phyloP scores from a whole-genome alignment of 1,284 basidiomycete genomes.

The Lentinula novae-zelandiae region DNA sequence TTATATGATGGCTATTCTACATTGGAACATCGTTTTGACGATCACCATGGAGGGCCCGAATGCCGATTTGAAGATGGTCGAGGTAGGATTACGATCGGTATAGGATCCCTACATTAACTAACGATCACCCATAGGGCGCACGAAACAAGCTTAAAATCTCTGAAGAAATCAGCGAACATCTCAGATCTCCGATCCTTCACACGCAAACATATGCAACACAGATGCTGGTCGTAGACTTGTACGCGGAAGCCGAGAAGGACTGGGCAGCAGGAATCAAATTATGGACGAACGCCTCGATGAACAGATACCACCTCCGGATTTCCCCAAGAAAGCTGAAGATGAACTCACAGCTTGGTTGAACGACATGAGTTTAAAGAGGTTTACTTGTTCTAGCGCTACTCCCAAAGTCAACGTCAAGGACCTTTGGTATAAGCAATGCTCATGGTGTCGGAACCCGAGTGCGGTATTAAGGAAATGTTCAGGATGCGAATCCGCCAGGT shows the following conservation, averaged over 20 bases:
- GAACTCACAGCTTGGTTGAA: not conserved
- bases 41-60: slow-evolving; percentile 47
- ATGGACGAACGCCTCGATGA: not conserved
- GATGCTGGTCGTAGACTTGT: not conserved
- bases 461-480: slow-evolving; percentile 15
- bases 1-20: slow-evolving; percentile 51
- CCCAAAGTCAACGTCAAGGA: not conserved
- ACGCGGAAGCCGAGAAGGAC: not conserved
- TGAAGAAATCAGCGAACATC: not conserved
- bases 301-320: not conserved
- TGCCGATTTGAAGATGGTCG: slow-evolving; percentile 42
- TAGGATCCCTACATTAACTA: too few relatives aligned
- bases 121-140: not conserved
- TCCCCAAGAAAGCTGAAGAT: not conserved
- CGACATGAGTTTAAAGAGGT: not conserved
- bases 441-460: slow-evolving; percentile 14
- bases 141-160: not conserved
- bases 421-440: not conserved
- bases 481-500: slow-evolving; percentile 22
- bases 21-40: slow-evolving; percentile 55
- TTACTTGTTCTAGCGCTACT: not conserved
- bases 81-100: slow-evolving; percentile 30
- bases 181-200: not conserved
- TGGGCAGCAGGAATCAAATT: not conserved
- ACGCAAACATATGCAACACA: not conserved